Evolutionary conservation across 116 monocot species (phyloP).

Genomic region (Phalaenopsis hybrid): DNA sequence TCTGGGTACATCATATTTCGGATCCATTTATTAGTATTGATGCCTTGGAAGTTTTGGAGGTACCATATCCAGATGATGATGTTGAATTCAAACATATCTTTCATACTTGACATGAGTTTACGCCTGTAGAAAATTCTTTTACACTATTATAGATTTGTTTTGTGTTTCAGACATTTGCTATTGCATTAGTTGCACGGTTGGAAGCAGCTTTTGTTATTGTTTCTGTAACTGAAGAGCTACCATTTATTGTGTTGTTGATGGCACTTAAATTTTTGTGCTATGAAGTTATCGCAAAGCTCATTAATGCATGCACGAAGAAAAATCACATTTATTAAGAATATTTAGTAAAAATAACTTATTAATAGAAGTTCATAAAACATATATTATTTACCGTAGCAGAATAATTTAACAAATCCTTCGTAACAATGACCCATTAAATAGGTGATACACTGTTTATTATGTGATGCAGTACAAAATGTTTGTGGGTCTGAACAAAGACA

Average conservation of each 20-base stretch:
- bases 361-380: neutral
- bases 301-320: neutral
- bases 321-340: neutral
- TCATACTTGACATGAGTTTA: neutral
- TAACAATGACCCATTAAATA: neutral
- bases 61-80: conserved; percentile 8
- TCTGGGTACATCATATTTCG: conserved; percentile 80
- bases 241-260: neutral
- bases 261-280: neutral
- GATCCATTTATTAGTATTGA: conserved; percentile 96
- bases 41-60: conserved; percentile 96
- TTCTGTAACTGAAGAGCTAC: neutral
- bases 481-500: neutral
- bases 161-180: neutral
- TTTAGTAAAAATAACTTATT: neutral
- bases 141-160: neutral
- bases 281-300: neutral
- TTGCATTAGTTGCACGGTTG: neutral
- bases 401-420: neutral
- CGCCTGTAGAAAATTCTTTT: neutral
- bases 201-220: neutral
- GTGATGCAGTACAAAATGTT: neutral
- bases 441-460: neutral
- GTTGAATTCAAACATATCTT: neutral
- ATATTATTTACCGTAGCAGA: neutral